Evolutionary conservation across 2,329 filamentous ascomycete genomes (phyloP).

Genomic region (Gaeumannomyces sp.): DNA sequence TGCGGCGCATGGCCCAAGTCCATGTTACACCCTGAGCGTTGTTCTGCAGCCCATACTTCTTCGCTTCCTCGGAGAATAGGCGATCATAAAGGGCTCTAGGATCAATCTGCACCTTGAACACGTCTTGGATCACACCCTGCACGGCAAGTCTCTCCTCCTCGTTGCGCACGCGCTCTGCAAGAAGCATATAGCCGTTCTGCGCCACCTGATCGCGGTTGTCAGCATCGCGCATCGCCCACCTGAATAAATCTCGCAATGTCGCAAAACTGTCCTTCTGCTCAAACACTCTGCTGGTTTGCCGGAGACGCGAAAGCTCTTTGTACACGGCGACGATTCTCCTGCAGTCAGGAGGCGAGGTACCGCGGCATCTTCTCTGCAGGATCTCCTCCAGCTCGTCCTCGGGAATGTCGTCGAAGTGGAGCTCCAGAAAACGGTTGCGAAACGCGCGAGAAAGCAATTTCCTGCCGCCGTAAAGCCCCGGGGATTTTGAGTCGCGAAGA

Average conservation of each 20-base stretch:
- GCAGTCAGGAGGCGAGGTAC: slow-evolving; percentile 84
- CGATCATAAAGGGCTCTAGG: slow-evolving; percentile 65
- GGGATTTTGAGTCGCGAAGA: slow-evolving; percentile 98
- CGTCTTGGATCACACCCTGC: slow-evolving; percentile 78
- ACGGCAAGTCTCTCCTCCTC: slow-evolving; percentile 78
- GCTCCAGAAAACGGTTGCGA: slow-evolving; percentile 90
- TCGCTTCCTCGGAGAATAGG: slow-evolving; percentile 49
- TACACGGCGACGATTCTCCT: slow-evolving; percentile 89
- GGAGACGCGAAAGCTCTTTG: slow-evolving; percentile 79
- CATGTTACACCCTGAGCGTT: slow-evolving; percentile 71
- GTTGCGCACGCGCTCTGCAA: slow-evolving; percentile 92
- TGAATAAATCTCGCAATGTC: slow-evolving; percentile 88
- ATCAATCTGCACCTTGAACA: slow-evolving; percentile 82
- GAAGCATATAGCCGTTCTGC: slow-evolving; percentile 88
- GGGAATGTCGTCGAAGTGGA: slow-evolving; percentile 97
- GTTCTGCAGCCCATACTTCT: slow-evolving; percentile 35
- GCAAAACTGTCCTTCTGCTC: slow-evolving; percentile 98
- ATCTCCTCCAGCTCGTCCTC: slow-evolving; percentile 91
- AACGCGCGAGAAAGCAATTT: slow-evolving; percentile 93
- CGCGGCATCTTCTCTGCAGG: slow-evolving; percentile 78
- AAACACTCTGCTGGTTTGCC: slow-evolving; percentile 86
- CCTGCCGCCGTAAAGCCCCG: slow-evolving; percentile 88
- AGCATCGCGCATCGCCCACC: slow-evolving; percentile 83
- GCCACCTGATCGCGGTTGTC: slow-evolving; percentile 86
- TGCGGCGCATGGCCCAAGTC: slow-evolving; percentile 88